These are phyloP conservation scores for Solanum habrochaites DNA, from an alignment of 257 asterid genomes.

Conservation along the genomic window DNA sequence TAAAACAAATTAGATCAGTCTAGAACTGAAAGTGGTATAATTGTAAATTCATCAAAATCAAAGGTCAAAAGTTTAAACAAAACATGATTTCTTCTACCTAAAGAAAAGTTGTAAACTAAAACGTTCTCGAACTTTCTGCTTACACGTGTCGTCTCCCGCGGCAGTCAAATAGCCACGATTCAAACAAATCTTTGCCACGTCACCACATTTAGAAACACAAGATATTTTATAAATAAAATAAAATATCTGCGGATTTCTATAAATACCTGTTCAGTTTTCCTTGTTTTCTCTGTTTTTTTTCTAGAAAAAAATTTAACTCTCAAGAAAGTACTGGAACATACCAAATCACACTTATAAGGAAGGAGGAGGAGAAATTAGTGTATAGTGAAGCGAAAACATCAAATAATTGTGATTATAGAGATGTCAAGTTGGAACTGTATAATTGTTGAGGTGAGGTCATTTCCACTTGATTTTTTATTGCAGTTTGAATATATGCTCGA, in stretches of 20 bases:
- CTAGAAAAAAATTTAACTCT: neutral
- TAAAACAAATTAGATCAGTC: neutral
- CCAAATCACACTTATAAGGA: neutral
- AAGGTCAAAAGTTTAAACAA: neutral
- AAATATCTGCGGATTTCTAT: constrained; percentile 7
- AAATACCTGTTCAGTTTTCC: neutral
- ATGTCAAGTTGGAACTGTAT: neutral
- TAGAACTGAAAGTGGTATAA: neutral
- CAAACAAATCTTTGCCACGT: constrained; percentile 3
- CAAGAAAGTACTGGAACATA: neutral
- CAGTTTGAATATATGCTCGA: neutral
- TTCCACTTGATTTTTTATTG: neutral
- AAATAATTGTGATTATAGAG: neutral
- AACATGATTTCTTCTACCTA: neutral
- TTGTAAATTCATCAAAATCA: neutral
- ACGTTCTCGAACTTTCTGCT: neutral
- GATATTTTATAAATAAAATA: neutral
- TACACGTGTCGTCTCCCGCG: neutral
- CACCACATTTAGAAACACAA: neutral
- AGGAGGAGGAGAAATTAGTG: neutral
- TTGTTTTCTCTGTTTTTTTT: accelerated
- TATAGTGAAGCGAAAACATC: neutral
- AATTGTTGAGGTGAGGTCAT: neutral
- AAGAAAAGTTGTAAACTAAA: neutral
- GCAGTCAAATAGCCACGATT: neutral